Conservation (phyloP, 495 filamentous ascomycete genomes). For the Penicillium angulare region DNA sequence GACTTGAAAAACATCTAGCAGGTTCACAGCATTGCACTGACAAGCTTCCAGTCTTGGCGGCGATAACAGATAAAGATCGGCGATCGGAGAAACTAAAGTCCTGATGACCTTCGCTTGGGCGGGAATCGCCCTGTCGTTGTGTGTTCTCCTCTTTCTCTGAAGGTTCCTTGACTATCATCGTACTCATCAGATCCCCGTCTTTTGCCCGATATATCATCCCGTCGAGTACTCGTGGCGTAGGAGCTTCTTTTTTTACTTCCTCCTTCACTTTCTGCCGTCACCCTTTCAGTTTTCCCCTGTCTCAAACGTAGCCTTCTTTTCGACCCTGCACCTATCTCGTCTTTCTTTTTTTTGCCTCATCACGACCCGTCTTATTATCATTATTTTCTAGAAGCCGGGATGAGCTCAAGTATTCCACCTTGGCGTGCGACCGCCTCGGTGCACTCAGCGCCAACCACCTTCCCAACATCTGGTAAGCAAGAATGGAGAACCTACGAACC, state of each 20-base stretch:
- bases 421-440: slow-evolving; percentile 42
- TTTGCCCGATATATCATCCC: not conserved
- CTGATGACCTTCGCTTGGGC: slow-evolving; percentile 10
- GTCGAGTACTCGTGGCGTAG: slow-evolving; percentile 5
- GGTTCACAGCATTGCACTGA: not conserved
- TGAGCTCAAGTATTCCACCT: slow-evolving; percentile 44
- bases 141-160: not conserved
- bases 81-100: slow-evolving; percentile 11
- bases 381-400: slow-evolving; percentile 22
- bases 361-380: slow-evolving; percentile 1
- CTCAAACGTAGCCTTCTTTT: slow-evolving; percentile 20
- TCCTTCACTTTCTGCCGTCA: not conserved
- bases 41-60: not conserved
- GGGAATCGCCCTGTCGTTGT: not conserved
- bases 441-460: slow-evolving; percentile 26
- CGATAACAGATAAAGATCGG: slow-evolving; percentile 22
- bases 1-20: slow-evolving; percentile 92
- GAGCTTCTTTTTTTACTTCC: not conserved
- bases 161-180: not conserved
- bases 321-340: slow-evolving; percentile 11
- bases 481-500: not conserved
- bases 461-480: slow-evolving; percentile 34
- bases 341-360: slow-evolving; percentile 12
- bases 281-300: not conserved
- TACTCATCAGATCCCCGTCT: not conserved